Evolutionary conservation across 345 rosid genomes (phyloP), one percentile per base, ranked within the genome.

Genomic region (Garcia nutans): DNA sequence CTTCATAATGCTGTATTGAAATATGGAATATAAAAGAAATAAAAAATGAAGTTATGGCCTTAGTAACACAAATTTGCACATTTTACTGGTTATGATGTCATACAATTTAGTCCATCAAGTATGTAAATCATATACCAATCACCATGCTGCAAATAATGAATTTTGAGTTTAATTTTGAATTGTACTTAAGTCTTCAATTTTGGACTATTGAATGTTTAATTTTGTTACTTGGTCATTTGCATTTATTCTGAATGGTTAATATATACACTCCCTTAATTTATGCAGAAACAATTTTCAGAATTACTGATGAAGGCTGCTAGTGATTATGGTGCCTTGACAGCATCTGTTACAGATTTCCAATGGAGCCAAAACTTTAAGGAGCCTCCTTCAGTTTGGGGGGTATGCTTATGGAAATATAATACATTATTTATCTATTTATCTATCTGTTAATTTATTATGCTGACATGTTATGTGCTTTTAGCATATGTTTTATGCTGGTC

Each of bases 361-460:
- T 96, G 99, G 99, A 96, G 92, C 84, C 97, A 91, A 78, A 96
- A 91, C 88, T 96, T 96, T 78, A 96, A 89, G 87, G 99, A 96
- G 79, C 85, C 98, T 84, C 99, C 97, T 79, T 81, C 97, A 59
- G 93, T 93, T 74, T 92, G 99, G 99, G 98, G 97, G 90, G 99
- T 93, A 96, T 65, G 84, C 57, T 67, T 20, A 54, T 16, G 20
- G 8, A 59, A 57, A 65, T 58, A 12, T 23, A 20, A 13, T 28
- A 20, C 74, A 52, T 77, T 37, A n/a, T 59, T 28, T 28, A 28
- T 28, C 31, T 28, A 28, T 28, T 28, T 50, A 24, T 26, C 20
- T 65, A 16, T 52, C 12, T 52, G 6, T 33, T 50, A 0, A 8
- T 8, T 37, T 28, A 6, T 50, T 72, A 45, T 62, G 33, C 13